Evolutionary conservation across 2,329 filamentous ascomycete species (phyloP).

Genomic region (Didymella lethalis): DNA sequence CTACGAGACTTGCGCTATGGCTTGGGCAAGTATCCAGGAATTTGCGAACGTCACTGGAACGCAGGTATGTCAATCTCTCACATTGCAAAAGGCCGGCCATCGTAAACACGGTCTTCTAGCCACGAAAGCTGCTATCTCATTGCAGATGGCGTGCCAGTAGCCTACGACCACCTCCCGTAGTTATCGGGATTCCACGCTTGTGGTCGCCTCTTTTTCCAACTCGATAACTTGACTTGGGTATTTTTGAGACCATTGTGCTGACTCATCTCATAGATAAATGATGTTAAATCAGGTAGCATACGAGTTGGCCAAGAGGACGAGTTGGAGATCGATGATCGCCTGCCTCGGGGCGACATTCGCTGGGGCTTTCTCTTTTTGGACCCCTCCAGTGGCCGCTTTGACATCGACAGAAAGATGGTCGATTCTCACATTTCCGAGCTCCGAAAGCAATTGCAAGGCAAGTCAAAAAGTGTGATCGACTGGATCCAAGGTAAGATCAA

Average conservation of each 20-base stretch:
- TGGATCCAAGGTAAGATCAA: slow-evolving; percentile 37
- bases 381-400: slow-evolving; percentile 38
- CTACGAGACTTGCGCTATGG: slow-evolving; percentile 51
- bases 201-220: too few species aligned
- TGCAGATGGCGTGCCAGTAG: background rate
- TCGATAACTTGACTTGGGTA: too few species aligned
- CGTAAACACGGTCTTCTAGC: background rate
- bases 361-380: slow-evolving; percentile 47
- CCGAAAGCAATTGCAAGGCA: slow-evolving; percentile 38
- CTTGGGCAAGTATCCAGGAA: slow-evolving; percentile 55
- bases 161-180: background rate
- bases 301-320: slow-evolving; percentile 37
- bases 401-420: slow-evolving; percentile 46
- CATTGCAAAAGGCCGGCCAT: background rate
- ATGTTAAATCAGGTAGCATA: slow-evolving; percentile 53
- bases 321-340: slow-evolving; percentile 28
- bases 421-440: slow-evolving; percentile 43
- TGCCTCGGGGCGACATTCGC: slow-evolving; percentile 42
- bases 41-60: slow-evolving; percentile 56
- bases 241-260: slow-evolving; percentile 1
- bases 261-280: slow-evolving; percentile 45
- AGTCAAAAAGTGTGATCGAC: slow-evolving; percentile 44
- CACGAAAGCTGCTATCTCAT: background rate
- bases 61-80: slow-evolving; percentile 29
- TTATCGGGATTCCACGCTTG: background rate